Evolutionary conservation across 2,329 filamentous ascomycete species (phyloP), one percentile per base, ranked within the genome.

Genomic region (Ophiostoma australiae): DNA sequence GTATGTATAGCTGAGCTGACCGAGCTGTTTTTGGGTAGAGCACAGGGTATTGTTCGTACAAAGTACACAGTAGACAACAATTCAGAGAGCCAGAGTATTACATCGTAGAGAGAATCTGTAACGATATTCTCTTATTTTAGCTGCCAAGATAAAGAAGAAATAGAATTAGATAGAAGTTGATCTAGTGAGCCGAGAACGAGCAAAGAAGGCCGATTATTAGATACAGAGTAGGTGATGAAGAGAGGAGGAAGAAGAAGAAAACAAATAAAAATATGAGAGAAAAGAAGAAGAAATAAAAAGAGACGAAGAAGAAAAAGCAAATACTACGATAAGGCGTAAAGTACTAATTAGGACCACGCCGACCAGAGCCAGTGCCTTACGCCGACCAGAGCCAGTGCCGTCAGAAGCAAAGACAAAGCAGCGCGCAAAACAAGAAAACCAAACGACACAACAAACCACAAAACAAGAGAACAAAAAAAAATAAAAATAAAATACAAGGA

Each of bases 401-500:
- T 0, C 44, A 48, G 7, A 48, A 20, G 17, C 6, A 48, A 52
- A 33, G 58, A 6, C 41, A 52, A 52, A 23, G 27, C 35, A 39
- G 35, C n/a, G 27, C 37, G n/a, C 63, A 33, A 31, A 31, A 33
- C 6, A 65, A 31, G 27, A 31, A 63, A 63, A 33, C 1, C 27
- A 33, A 11, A 20, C 13, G 23, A 27, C 27, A 33, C 58, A 20
- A 33, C 23, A 31, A 23, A 66, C 35, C 7, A 61, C 39, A 68
- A 61, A 44, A n/a, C n/a, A 11, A 44, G 44, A 41, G 11, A 41
- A 41, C n/a, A 41, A 41, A 41, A 15, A 41, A 11, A 68, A 41
- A 39, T 27, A 72, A 8, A 65, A 55, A 44, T 35, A 31, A 69
- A 67, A 44, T 48, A 44, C 41, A 35, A 70, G 39, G 31, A 65